Base-by-base conservation (phyloP, 495 filamentous ascomycete genomes). In the Friedmanniomyces endolithicus region DNA sequence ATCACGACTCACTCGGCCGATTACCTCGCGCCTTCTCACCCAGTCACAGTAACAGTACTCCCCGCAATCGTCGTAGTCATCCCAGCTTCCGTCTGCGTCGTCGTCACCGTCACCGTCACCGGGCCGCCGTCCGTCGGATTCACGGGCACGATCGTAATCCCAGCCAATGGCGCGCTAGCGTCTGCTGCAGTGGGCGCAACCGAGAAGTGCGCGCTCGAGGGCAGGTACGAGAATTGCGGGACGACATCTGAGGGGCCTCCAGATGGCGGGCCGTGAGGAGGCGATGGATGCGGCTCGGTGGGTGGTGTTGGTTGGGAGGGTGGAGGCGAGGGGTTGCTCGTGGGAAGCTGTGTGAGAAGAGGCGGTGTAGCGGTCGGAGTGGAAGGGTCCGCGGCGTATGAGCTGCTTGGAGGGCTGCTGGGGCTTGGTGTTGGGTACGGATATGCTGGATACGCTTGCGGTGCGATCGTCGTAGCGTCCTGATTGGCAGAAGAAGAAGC, bases 91-190 rank as follows among this genome's bases (percentile, higher is more conserved):
- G 43, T 59, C 23, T 45, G 47, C 23, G 55, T 61, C 16, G 51
- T 46, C 23, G 60, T 63, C 22, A 59, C 52, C 6, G 50, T 55
- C 6, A 56, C 40, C 4, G 55, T 62, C 14, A 56, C 46, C 19
- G 50, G 11, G 6, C 20, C 24, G 23, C 11, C 6, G 17, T 7
- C 16, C 17, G 19, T 48, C 34, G 60, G 60, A 34, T 56, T 53
- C 47, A 63, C 34, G 1, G 61, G 61, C 27, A 60, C 53, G 24
- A 63, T 60, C n/a, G 57, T 63, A 20, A 63, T 60, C 11, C 61
- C 61, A 1, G 43, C 33, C 24, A 52, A 6, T 35, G 47, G 17
- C 24, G 23, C 25, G 24, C 47, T 50, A 2, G 47, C 16, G 6
- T 41, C 24, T 35, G 29, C 47, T 23, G 47, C 47, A 2, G 47